Evolutionary conservation across 306 rosid species (phyloP).

Genomic region (Ziziphus jujuba): DNA sequence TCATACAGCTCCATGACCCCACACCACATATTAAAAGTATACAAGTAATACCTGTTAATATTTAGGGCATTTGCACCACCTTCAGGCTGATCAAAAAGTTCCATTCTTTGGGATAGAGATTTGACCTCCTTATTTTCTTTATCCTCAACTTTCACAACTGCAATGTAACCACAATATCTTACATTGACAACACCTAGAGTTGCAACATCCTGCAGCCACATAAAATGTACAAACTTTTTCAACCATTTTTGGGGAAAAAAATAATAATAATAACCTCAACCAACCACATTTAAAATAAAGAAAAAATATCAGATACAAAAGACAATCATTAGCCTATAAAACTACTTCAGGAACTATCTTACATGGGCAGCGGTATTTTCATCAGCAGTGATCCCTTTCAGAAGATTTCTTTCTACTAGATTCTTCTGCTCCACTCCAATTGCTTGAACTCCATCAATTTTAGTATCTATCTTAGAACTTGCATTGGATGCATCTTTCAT

Average conservation of each 20-base stretch:
- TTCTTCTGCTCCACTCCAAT: slow-evolving; percentile 57
- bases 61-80: slow-evolving; percentile 98
- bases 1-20: neutral
- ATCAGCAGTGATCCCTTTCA: slow-evolving; percentile 97
- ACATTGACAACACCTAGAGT: slow-evolving; percentile 83
- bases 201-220: slow-evolving; percentile 66
- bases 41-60: slow-evolving; percentile 66
- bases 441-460: slow-evolving; percentile 86
- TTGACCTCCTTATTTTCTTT: slow-evolving; percentile 41
- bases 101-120: slow-evolving; percentile 53
- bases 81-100: slow-evolving; percentile 78
- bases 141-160: slow-evolving; percentile 70
- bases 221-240: slow-evolving; percentile 22
- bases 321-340: slow-evolving; percentile 17
- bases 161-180: slow-evolving; percentile 79
- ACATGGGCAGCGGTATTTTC: slow-evolving; percentile 98
- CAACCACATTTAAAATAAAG: slow-evolving; percentile 5
- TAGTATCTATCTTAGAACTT: slow-evolving; percentile 80
- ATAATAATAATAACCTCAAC: slow-evolving; percentile 22
- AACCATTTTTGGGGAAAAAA: slow-evolving; percentile 21
- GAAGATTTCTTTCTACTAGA: slow-evolving; percentile 72
- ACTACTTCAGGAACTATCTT: slow-evolving; percentile 40
- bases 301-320: neutral
- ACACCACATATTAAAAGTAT: neutral
- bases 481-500: slow-evolving; percentile 78